A percentile compares a stretch with the other conserved stretches of the same genome.
These are phyloP conservation scores for Wallacemonas sp. DNA, from an alignment of 208 protist genomes.

Conservation along the genomic window DNA sequence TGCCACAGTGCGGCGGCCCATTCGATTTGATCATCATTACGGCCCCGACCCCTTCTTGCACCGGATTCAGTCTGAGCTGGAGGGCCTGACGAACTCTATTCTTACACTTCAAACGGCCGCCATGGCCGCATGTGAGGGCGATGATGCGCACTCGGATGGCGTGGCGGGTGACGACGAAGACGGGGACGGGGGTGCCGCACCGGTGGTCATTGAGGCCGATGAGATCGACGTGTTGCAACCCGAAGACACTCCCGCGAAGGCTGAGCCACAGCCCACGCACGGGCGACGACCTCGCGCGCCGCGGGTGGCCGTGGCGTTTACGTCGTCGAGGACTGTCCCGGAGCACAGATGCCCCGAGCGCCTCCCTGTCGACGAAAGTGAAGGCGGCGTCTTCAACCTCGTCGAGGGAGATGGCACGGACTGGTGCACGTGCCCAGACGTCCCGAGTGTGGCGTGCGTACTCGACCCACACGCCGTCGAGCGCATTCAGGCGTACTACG, in stretches of 20 bases:
- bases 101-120: slow-evolving; percentile 28
- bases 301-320: slow-evolving; percentile 12
- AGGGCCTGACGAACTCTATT: slow-evolving; percentile 35
- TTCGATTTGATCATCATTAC: slow-evolving; percentile 37
- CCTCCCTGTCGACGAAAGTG: slow-evolving; percentile 49
- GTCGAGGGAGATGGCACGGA: slow-evolving; percentile 36
- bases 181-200: neutral
- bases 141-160: slow-evolving; percentile 20
- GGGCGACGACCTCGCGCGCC: neutral
- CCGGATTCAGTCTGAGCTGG: slow-evolving; percentile 34
- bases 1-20: slow-evolving; percentile 20
- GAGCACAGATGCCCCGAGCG: slow-evolving; percentile 6
- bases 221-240: slow-evolving; percentile 57
- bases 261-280: neutral
- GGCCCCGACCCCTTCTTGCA: slow-evolving; percentile 43
- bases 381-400: slow-evolving; percentile 56
- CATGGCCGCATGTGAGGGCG: slow-evolving; percentile 19
- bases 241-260: neutral
- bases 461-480: slow-evolving; percentile 33
- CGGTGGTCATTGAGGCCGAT: slow-evolving; percentile 31
- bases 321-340: neutral
- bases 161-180: slow-evolving; percentile 23
- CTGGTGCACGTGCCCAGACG: slow-evolving; percentile 39
- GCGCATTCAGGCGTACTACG: slow-evolving; percentile 38
- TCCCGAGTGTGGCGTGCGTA: slow-evolving; percentile 40